phyloP scores from a whole-genome alignment of 1,284 basidiomycete species.

The Peniophora sp. region DNA sequence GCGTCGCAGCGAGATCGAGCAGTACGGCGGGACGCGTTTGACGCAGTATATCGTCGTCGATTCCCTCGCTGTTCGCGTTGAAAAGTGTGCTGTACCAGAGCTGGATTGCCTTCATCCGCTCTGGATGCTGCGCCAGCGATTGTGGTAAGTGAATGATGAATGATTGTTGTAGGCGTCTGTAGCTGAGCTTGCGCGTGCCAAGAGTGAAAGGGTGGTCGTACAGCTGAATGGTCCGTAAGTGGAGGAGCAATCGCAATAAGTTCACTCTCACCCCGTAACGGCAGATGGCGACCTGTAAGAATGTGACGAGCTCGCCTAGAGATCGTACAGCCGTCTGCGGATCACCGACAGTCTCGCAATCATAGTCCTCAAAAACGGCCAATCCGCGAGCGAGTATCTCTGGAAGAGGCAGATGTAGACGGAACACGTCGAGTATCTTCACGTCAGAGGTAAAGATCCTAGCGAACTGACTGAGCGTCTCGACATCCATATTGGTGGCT shows the following conservation, averaged over 20 bases:
- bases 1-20: constrained; percentile 54
- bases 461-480: constrained; percentile 58
- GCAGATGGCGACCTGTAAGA: constrained; percentile 38
- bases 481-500: constrained; percentile 47
- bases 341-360: constrained; percentile 74
- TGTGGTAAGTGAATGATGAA: constrained; percentile 33
- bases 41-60: constrained; percentile 74
- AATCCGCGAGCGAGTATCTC: constrained; percentile 55
- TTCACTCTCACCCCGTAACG: not conserved
- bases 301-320: constrained; percentile 67
- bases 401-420: constrained; percentile 58
- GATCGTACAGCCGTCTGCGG: constrained; percentile 73
- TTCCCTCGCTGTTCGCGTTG: constrained; percentile 69
- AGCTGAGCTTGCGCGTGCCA: constrained; percentile 36
- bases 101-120: constrained; percentile 35
- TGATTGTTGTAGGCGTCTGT: constrained; percentile 44
- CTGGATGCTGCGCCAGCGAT: constrained; percentile 36
- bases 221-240: constrained; percentile 19
- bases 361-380: constrained; percentile 60
- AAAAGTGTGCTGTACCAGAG: constrained; percentile 73
- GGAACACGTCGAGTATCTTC: constrained; percentile 55
- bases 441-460: constrained; percentile 53
- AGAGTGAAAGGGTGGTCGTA: constrained; percentile 15
- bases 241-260: not conserved
- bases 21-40: constrained; percentile 62